Base-by-base conservation (phyloP, 495 filamentous ascomycete genomes). In the Acidiella bohemica region DNA sequence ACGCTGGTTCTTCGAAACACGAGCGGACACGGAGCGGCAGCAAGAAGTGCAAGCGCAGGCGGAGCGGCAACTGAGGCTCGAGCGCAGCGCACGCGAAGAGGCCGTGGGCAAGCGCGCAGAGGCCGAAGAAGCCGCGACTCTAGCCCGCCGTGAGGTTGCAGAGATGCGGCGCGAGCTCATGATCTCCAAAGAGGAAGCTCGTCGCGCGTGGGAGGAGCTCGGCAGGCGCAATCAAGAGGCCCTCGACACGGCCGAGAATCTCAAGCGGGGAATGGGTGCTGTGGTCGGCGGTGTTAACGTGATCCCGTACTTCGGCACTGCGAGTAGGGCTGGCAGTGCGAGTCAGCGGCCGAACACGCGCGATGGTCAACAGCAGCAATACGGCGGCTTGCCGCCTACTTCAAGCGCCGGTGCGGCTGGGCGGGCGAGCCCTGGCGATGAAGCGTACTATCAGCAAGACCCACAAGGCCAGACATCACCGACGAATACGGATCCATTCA, bases 1-100 rank as follows among this genome's bases (percentile, higher is more conserved):
- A 59, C 77, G 92, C 28, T 97, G 90, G 90, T 95, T 95, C 61
- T 92, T 93, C 55, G 90, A 97, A 51, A 93, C 84, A 2, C 75
- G 87, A 31, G 69, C 75, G 27, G 86, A 95, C 41, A 74, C 92
- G 50, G 90, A 97, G 64, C 78, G 81, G 10, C 64, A 76, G 27
- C 77, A 82, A 44, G 90, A 95, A 56, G 67, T 81, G n/a, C 81
- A 83, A 39, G 83, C 71, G n/a, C 75, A 83, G 50, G 64, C 90
- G 14, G 77, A 93, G 53, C 65, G 69, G 18, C 73, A 76, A 19
- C 60, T 97, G 21, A 69, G 78, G 20, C 63, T 75, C 14, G 87
- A 95, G 57, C 70, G 81, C 20, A 70, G 76, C 42, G 72, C 67
- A 23, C 67, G 79, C 27, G 68, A 72, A 9, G 79, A 84, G 23